These are phyloP conservation scores for Komagataella phaffii DNA, from an alignment of 805 yeast genomes.

Conservation along the genomic window DNA sequence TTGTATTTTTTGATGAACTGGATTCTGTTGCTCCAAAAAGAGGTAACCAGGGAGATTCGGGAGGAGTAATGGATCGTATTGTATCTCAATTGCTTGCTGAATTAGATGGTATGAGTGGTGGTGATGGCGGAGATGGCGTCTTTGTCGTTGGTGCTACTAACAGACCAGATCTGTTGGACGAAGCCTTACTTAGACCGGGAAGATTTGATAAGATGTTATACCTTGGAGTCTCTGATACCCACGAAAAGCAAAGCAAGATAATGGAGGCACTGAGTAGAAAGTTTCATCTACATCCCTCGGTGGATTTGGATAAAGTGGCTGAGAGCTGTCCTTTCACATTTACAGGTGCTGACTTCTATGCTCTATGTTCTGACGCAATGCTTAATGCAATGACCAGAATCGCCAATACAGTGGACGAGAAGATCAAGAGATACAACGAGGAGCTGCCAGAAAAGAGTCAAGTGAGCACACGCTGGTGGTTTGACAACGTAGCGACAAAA, in stretches of 20 bases:
- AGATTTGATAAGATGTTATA: conserved; percentile 93
- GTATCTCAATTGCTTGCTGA: conserved; percentile 93
- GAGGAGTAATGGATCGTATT: conserved; percentile 98
- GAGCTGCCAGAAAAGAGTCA: conserved; percentile 17
- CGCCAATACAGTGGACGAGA: conserved; percentile 62
- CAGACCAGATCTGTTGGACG: conserved; percentile 90
- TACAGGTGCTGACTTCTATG: conserved; percentile 98
- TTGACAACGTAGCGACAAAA: conserved; percentile 61
- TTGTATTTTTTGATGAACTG: conserved; percentile 91
- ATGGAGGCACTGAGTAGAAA: conserved; percentile 82
- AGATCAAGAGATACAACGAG: conserved; percentile 39
- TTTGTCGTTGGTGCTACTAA: conserved; percentile 99
- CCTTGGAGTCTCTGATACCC: conserved; percentile 84
- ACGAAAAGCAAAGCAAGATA: conserved; percentile 77
- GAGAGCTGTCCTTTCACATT: conserved; percentile 72
- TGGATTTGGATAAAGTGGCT: conserved; percentile 48
- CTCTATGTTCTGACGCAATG: conserved; percentile 91
- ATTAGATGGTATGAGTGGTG: conserved; percentile 89
- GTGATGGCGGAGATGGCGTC: conserved; percentile 71
- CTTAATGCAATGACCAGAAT: conserved; percentile 90
- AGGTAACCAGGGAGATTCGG: conserved; percentile 97
- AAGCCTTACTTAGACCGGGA: conserved; percentile 87
- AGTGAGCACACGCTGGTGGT: conserved; percentile 77
- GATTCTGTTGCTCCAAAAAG: conserved; percentile 98
- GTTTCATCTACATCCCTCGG: conserved; percentile 46